phyloP scores from a whole-genome alignment of 2,329 filamentous ascomycete species.

The Penicillium sp. region DNA sequence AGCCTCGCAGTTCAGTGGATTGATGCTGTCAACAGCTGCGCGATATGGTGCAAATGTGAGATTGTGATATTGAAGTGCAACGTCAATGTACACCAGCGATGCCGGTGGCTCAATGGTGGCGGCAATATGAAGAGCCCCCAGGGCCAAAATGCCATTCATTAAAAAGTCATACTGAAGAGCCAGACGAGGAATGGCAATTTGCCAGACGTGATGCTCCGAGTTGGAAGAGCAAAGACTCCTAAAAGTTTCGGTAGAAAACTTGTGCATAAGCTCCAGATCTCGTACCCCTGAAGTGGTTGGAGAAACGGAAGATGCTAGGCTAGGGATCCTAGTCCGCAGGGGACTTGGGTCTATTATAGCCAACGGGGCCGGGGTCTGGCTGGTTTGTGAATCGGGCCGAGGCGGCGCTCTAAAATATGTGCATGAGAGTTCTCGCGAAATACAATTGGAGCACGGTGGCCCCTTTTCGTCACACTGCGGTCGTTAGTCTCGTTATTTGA shows the following conservation, averaged over 20 bases:
- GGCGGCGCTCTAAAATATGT: constrained; percentile 21
- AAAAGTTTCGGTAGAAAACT: constrained; percentile 43
- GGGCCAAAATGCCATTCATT: constrained; percentile 36
- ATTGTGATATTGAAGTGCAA: constrained; percentile 31
- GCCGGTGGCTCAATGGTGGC: constrained; percentile 23
- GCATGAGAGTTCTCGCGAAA: constrained; percentile 30
- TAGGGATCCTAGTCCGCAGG: constrained; percentile 12
- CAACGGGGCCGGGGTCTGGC: constrained; percentile 1
- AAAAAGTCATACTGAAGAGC: constrained; percentile 37
- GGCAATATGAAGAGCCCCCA: constrained; percentile 36
- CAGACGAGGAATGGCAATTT: constrained; percentile 34
- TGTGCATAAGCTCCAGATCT: constrained; percentile 47
- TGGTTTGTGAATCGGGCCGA: constrained; percentile 8
- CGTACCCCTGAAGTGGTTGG: constrained; percentile 20
- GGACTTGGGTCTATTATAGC: constrained; percentile 8
- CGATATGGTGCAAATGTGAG: constrained; percentile 30
- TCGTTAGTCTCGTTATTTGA: constrained; percentile 11
- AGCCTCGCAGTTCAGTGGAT: constrained; percentile 31
- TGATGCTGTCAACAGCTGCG: constrained; percentile 28
- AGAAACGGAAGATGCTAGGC: constrained; percentile 12
- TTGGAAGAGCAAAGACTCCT: constrained; percentile 32
- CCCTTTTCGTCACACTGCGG: constrained; percentile 34
- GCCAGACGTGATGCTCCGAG: constrained; percentile 32
- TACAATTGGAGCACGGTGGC: constrained; percentile 35
- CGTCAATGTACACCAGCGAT: constrained; percentile 30